Base-by-base conservation (phyloP, 345 rosid genomes). In the Euphorbia pulcherrima region DNA sequence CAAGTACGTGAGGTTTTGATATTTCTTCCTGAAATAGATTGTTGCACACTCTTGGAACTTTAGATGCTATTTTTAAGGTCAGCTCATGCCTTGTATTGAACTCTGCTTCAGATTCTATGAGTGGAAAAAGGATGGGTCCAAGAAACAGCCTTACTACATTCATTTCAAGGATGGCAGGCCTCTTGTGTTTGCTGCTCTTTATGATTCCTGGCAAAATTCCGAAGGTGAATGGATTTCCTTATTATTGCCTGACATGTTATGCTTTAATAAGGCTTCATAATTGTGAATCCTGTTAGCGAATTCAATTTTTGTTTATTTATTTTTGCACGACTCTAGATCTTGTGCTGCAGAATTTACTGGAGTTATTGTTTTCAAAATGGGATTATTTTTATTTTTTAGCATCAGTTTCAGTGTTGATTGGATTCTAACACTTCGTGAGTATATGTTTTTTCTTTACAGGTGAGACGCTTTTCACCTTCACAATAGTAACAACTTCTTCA, bases 121-220 rank as follows among this genome's bases (percentile, higher is more conserved):
- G 84, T 93, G 98, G 97, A 93, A 86, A 71, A 93, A 87, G 67
- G 96, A 90, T 70, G 96, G 90, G 35, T 85, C 98, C 1, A 90
- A 85, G 65, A 90, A 86, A 78, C 98, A 90, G 78, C 97, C 98
- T 9, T 89, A 86, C 80, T 86, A 86, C 75, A 75, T 93, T 71
- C 96, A 90, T 83, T 93, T 86, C 77, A 84, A 81, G 86, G 92
- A 89, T 77, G 88, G 78, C 27, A 82, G 89, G 74, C 92, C 98
- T 74, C 84, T 93, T 17, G 91, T 89, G 4, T 89, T 93, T 86
- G 96, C 99, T 72, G 92, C 89, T 56, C 89, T 93, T 30, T 90
- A 80, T 65, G 98, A 93, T 79, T 80, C 85, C 23, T 93, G 97
- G 99, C 73, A 86, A 72, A 85, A 77, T 69, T 69, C 92, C 33